Base-by-base conservation (phyloP, 331 rosid genomes). In the Arachis monticola region DNA sequence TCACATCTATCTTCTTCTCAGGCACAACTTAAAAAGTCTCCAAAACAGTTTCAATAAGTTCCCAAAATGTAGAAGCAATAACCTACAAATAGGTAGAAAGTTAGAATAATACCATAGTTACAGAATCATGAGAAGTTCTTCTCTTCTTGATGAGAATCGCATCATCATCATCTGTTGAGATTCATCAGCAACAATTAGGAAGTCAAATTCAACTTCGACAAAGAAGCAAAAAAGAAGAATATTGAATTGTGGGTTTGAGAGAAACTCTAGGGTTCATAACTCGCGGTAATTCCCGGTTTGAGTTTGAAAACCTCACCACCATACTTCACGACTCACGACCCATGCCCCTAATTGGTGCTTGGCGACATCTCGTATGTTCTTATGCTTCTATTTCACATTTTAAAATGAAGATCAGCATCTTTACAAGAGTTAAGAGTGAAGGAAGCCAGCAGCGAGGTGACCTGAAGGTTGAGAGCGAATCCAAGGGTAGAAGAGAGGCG, bases 141-240 rank as follows among this genome's bases (percentile, higher is more conserved):
- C 77, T 81, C 87, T 89, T 91, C 9, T 83, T 67, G 42, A 61
- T 30, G 42, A 78, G 22, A 17, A 14, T 73, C 81, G 64, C 76
- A 55, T 86, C 89, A 53, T 53, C 96, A 52, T 93, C 98, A 87
- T 76, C 77, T 17, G 22, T 17, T 4, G 56, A 17, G 30, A 48
- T 72, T 60, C 74, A 59, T 64, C 50, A 53, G 44, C 48, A 55
- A 40, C 17, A 60, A 50, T 42, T 68, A 44, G 17, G 58, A 27
- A 41, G 22, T 75, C 31, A 73, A 55, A 74, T 40, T 22, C 42
- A 10, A 60, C 22, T n/a, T 62, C 32, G 38, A 10, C 51, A 2
- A 12, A 14, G 11, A 38, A 7, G 6, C 9, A 10, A 8, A 48
- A 14, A 27, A 8, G 60, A n/a, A 2, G 67, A 2, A 10, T 6